Base-by-base conservation (phyloP, 2,329 filamentous ascomycete genomes). In the Septoria petroselini region DNA sequence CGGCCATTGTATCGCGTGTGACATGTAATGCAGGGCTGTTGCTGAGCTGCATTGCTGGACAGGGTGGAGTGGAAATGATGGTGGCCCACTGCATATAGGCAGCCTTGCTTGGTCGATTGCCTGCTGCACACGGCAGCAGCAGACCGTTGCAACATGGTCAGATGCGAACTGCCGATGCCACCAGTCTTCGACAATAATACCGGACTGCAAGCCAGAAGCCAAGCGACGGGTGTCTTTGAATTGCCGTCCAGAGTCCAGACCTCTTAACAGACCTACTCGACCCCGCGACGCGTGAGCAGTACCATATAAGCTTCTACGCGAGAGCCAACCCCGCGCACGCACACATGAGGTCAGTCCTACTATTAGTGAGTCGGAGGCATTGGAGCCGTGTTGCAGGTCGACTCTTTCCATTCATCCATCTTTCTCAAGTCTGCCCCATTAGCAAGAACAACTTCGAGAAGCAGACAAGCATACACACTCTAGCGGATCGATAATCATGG, bases 291-390 rank as follows among this genome's bases (percentile, higher is more conserved):
- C 11, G 43, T 39, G 34, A 38, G 43, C 43, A 31, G n/a, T 23
- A 38, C 23, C 31, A 37, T 25, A 33, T 30, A 27, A 45, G 42
- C 43, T 47, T 19, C 43, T 39, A 33, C 41, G 43, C 43, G 25
- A 47, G 14, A 37, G 21, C 23, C 31, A 17, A 33, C 43, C 43
- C 43, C 43, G 43, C 43, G 25, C 43, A 35, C 43, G 25, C 43
- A 15, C 34, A 23, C n/a, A 47, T 47, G 43, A 47, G 43, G 43
- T 47, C 43, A 47, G 35, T 35, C 21, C 14, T 21, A n/a, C n/a
- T n/a, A n/a, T n/a, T n/a, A n/a, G n/a, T n/a, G n/a, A n/a, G n/a
- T n/a, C n/a, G n/a, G n/a, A 38, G 25, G 34, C 35, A 47, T 39
- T 31, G 31, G 33, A 31, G n/a, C 33, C 33, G 42, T 37, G 29